These are phyloP conservation scores for Camellia sinensis DNA, from an alignment of 148 eudicot species.

Conservation along the genomic window DNA sequence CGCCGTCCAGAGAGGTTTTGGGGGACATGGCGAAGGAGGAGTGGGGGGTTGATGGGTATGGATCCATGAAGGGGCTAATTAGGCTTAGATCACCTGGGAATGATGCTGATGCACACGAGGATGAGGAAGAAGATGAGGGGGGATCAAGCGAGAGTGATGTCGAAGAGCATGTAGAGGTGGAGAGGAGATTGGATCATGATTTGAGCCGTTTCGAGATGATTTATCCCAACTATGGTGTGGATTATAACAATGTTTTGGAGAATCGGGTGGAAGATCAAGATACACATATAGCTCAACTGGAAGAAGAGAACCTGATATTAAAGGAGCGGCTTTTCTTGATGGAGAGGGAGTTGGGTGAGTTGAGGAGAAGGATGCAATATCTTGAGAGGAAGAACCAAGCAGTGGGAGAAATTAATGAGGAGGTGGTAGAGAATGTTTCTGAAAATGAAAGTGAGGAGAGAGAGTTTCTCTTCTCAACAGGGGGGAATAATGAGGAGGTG, in stretches of 20 bases:
- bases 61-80: conserved; percentile 92
- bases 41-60: conserved; percentile 99
- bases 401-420: conserved; percentile 57
- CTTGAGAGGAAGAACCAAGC: conserved; percentile 65
- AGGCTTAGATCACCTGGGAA: conserved; percentile 76
- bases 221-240: conserved; percentile 53
- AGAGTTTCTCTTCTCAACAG: conserved; percentile 28
- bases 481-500: conserved; percentile 45
- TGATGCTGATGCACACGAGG: conserved; percentile 52
- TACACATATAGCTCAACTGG: conserved; percentile 75
- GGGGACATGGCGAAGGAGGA: conserved; percentile 98
- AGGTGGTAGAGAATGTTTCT: conserved; percentile 73
- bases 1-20: conserved; percentile 80
- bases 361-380: conserved; percentile 68
- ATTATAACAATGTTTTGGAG: conserved; percentile 61
- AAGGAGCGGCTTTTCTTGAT: conserved; percentile 84
- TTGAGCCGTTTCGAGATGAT: conserved; percentile 94
- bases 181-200: conserved; percentile 94
- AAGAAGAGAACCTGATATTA: conserved; percentile 83
- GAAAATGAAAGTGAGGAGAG: conserved; percentile 72
- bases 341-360: conserved; percentile 86
- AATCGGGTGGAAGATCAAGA: conserved; percentile 98
- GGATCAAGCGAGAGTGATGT: conserved; percentile 93
- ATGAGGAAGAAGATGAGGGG: conserved; percentile 75
- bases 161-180: conserved; percentile 96